Evolutionary conservation across 805 yeast species (phyloP), one percentile per base, ranked within the genome.

Genomic region (Cyberlindnera misumaiensis): DNA sequence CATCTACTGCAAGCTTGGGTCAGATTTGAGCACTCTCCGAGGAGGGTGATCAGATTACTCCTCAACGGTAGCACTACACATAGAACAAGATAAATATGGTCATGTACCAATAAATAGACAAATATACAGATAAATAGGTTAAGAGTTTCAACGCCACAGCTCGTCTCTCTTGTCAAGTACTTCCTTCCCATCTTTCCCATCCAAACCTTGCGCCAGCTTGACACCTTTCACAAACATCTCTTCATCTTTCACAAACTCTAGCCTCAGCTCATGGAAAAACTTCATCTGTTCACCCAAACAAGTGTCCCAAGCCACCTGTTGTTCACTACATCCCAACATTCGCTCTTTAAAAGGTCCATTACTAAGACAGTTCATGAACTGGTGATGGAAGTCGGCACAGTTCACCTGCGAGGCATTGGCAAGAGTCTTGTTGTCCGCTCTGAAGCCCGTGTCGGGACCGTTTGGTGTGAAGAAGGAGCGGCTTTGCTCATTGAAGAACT

Each of bases 331-430:
- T 3, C 51, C 52, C 4, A 28, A 30, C 22, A 45, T 29, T 9
- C 41, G 41, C 22, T 51, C 54, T 15, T 32, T 42, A 40, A 36
- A 45, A 5, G 46, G 30, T 6, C 56, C 56, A 9, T 43, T 36
- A 7, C 45, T 38, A 15, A 52, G 30, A 33, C 56, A 52, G 12
- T 44, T 34, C 38, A 49, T 35, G 39, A 47, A 50, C 11, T 39
- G 45, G 3, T 40, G 25, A 17, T 50, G 49, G 31, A 38, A 43
- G 14, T 50, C 55, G 1, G 56, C 53, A 44, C 56, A 52, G 32
- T 50, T 49, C 3, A 42, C 32, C 30, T 27, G 31, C 27, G 30
- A 28, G 7, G 30, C 13, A 10, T 17, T 15, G 13, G 14, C 14
- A 16, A 34, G 30, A 11, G 12, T n/a, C 11, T 15, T 4, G 12